Conservation (phyloP, 129 eudicot species). For the Lonicera japonica region DNA sequence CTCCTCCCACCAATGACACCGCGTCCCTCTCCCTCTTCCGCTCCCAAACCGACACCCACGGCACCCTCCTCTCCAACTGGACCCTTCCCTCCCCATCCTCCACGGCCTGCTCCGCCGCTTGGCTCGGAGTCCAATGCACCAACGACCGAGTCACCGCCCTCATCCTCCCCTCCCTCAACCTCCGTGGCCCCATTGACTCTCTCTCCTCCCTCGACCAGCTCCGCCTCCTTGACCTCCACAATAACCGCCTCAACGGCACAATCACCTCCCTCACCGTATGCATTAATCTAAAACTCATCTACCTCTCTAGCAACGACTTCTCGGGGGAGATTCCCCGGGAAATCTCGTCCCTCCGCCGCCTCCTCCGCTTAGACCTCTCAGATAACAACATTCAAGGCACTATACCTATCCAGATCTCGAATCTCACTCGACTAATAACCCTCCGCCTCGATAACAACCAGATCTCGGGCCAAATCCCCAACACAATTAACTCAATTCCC, state of each 20-base stretch:
- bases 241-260: constrained; percentile 81
- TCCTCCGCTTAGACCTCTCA: constrained; percentile 73
- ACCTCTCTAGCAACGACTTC: constrained; percentile 74
- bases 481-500: constrained; percentile 23
- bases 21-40: constrained; percentile 77
- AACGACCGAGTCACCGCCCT: constrained; percentile 62
- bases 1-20: constrained; percentile 54
- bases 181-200: constrained; percentile 73
- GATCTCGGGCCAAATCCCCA: constrained; percentile 56
- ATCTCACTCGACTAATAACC: constrained; percentile 50
- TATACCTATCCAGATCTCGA: constrained; percentile 39
- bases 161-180: constrained; percentile 57
- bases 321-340: constrained; percentile 72
- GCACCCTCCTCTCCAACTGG: constrained; percentile 79
- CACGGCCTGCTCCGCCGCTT: constrained; percentile 60
- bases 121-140: constrained; percentile 69
- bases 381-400: constrained; percentile 71
- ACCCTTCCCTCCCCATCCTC: constrained; percentile 45
- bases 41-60: constrained; percentile 71
- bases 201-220: constrained; percentile 82
- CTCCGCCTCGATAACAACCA: constrained; percentile 67
- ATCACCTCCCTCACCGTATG: constrained; percentile 44
- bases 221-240: constrained; percentile 70
- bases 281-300: constrained; percentile 58
- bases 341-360: constrained; percentile 44